phyloP scores from a whole-genome alignment of 257 asterid species.

The Nyctanthes arbortristis region DNA sequence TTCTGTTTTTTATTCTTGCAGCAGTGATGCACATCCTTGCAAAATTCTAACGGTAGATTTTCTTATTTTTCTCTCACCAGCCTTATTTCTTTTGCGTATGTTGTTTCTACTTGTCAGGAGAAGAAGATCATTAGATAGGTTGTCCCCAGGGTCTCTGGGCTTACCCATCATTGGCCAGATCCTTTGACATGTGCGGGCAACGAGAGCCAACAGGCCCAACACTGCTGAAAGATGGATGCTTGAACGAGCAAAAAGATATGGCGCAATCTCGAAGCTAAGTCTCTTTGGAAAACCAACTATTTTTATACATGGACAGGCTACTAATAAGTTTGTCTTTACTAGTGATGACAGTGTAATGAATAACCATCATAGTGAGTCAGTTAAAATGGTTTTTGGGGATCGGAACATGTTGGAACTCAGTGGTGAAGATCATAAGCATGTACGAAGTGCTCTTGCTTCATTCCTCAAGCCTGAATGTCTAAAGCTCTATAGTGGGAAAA shows the following conservation, averaged over 20 bases:
- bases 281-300: conserved; percentile 74
- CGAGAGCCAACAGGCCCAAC: conserved; percentile 71
- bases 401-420: conserved; percentile 50
- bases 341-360: conserved; percentile 40
- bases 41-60: too few species aligned
- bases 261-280: conserved; percentile 68
- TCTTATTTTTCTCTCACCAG: conserved; percentile 24
- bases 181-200: conserved; percentile 58
- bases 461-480: too few species aligned
- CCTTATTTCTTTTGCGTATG: conserved; percentile 38
- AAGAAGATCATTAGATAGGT: conserved; percentile 18
- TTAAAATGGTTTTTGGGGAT: conserved; percentile 61
- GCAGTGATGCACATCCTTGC: too few species aligned
- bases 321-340: conserved; percentile 64
- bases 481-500: conserved; percentile 57
- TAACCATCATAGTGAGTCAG: conserved; percentile 54
- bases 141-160: conserved; percentile 75
- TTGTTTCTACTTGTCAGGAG: conserved; percentile 24
- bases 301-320: conserved; percentile 69
- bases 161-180: conserved; percentile 67
- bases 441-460: too few species aligned
- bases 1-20: too few species aligned
- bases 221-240: conserved; percentile 64
- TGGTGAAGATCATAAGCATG: too few species aligned
- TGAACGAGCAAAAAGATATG: conserved; percentile 47